Conservation (phyloP, 2,329 filamentous ascomycete species). For the Sphaerulina vaccinii region DNA sequence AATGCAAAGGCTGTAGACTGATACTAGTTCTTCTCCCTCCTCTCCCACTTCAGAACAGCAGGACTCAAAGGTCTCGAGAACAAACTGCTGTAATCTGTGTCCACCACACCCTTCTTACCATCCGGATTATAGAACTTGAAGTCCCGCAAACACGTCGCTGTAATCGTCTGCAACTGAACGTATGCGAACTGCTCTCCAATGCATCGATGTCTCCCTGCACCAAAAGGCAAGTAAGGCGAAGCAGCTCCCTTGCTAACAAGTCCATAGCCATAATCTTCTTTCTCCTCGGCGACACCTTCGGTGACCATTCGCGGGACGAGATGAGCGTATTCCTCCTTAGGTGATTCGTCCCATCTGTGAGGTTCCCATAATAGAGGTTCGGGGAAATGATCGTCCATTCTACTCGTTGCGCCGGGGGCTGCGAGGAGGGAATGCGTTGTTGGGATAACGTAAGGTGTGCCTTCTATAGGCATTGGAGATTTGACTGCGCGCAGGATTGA, state of each 20-base stretch:
- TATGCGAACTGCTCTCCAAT: constrained; percentile 98
- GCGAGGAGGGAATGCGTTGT: constrained; percentile 77
- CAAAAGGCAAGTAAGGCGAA: constrained; percentile 91
- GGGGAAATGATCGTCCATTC: constrained; percentile 73
- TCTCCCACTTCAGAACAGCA: constrained; percentile 70
- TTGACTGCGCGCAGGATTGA: constrained; percentile 93
- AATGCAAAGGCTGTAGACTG: too few relatives aligned
- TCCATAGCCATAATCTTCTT: constrained; percentile 91
- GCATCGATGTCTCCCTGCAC: constrained; percentile 87
- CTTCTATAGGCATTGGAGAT: constrained; percentile 77
- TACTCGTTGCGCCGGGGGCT: constrained; percentile 77
- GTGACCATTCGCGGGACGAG: constrained; percentile 33
- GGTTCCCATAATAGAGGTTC: constrained; percentile 83
- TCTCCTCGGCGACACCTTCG: constrained; percentile 51
- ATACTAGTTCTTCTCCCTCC: constrained; percentile 47
- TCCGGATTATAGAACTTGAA: constrained; percentile 78
- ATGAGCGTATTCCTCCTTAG: constrained; percentile 40
- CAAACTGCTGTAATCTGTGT: constrained; percentile 63
- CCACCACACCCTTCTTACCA: constrained; percentile 67
- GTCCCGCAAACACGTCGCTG: constrained; percentile 70
- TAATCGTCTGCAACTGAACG: constrained; percentile 83
- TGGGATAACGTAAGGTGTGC: constrained; percentile 80
- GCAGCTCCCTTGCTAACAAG: constrained; percentile 85
- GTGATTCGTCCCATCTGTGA: constrained; percentile 78
- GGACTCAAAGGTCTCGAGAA: constrained; percentile 48